Percentiles rank a stretch among this genome's conserved stretches.
phyloP scores from a whole-genome alignment of 1,139 yeast genomes.

The Protomyces arabidopsidicola region DNA sequence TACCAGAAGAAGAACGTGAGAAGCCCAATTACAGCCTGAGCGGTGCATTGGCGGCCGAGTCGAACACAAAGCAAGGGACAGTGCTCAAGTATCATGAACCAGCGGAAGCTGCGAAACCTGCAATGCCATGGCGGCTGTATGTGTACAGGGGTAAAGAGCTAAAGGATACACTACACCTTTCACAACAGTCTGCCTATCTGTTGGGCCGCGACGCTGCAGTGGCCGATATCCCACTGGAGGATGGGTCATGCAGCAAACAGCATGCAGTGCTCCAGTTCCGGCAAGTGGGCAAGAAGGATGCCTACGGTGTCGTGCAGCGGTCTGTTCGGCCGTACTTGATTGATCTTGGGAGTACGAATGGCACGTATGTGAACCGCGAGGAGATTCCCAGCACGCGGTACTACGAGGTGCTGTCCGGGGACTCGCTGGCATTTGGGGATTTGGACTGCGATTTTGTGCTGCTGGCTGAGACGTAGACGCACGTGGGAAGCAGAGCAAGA shows the following conservation, averaged over 20 bases:
- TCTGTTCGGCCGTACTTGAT: constrained; percentile 45
- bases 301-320: constrained; percentile 32
- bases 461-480: constrained; percentile 29
- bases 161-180: constrained; percentile 39
- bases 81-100: constrained; percentile 49
- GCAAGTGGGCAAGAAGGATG: constrained; percentile 31
- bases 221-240: constrained; percentile 47
- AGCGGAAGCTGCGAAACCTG: constrained; percentile 43
- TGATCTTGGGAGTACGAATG: constrained; percentile 54
- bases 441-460: constrained; percentile 40
- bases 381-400: constrained; percentile 47
- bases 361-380: constrained; percentile 50
- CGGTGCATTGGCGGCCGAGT: constrained; percentile 48
- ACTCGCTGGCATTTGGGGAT: constrained; percentile 48
- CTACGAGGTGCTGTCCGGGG: constrained; percentile 49
- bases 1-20: constrained; percentile 31
- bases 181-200: constrained; percentile 40
- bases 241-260: constrained; percentile 49
- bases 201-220: constrained; percentile 49
- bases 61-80: constrained; percentile 44
- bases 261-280: constrained; percentile 58
- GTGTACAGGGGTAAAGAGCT: constrained; percentile 36
- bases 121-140: constrained; percentile 36
- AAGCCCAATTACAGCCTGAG: constrained; percentile 47
- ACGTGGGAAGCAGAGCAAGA: neutral